Evolutionary conservation across 2,329 filamentous ascomycete genomes (phyloP).

Genomic region (Ilyonectria sp.): DNA sequence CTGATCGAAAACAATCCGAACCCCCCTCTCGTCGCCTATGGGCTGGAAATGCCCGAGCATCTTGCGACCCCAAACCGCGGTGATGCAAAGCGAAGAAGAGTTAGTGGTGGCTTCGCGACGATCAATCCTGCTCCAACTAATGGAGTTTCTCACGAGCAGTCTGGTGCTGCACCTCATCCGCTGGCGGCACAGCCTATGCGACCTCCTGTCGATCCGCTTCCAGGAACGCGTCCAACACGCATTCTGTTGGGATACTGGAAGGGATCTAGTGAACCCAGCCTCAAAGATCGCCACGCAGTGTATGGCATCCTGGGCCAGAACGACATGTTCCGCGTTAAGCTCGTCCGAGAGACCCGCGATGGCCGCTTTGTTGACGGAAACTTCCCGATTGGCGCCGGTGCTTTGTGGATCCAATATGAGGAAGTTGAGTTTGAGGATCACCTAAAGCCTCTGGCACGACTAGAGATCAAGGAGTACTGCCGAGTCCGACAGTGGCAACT

Average conservation of each 20-base stretch:
- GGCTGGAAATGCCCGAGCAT: constrained; percentile 63
- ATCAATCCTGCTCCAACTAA: constrained; percentile 50
- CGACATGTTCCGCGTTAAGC: constrained; percentile 76
- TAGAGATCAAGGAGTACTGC: constrained; percentile 75
- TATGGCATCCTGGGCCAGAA: constrained; percentile 74
- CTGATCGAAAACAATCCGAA: constrained; percentile 59
- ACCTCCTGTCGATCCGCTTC: constrained; percentile 58
- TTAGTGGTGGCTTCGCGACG: constrained; percentile 55
- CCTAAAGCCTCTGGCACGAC: constrained; percentile 64
- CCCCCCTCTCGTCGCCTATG: constrained; percentile 66
- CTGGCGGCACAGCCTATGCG: constrained; percentile 40
- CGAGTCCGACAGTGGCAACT: constrained; percentile 73
- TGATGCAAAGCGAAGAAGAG: constrained; percentile 66
- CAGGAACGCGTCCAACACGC: constrained; percentile 69
- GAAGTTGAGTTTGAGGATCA: constrained; percentile 73
- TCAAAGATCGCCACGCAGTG: constrained; percentile 72
- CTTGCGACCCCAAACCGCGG: constrained; percentile 51
- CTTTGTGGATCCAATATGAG: constrained; percentile 74
- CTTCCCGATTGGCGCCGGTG: constrained; percentile 72
- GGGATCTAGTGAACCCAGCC: constrained; percentile 63
- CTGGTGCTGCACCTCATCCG: constrained; percentile 41
- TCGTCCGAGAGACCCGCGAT: constrained; percentile 72
- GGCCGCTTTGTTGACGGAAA: constrained; percentile 72
- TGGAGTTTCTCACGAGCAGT: constrained; percentile 40
- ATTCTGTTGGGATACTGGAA: constrained; percentile 74